Evolutionary conservation across 1,139 yeast genomes (phyloP).

Genomic region (Geotrichum restrictum): DNA sequence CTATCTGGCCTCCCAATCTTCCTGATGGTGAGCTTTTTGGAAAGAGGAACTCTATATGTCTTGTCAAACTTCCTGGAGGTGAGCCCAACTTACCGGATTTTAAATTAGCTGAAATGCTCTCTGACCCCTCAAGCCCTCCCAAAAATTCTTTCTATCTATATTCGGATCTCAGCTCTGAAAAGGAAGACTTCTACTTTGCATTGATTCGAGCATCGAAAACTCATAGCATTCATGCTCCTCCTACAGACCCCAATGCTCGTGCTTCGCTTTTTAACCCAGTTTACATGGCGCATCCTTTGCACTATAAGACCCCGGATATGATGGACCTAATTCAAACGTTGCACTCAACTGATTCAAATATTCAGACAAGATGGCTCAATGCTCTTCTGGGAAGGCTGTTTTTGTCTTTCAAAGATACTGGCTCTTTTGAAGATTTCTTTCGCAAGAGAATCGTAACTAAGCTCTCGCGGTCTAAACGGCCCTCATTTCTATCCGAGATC

Average conservation of each 20-base stretch:
- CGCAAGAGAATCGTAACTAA: slow-evolving; percentile 62
- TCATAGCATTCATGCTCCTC: slow-evolving; percentile 15
- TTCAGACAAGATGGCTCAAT: slow-evolving; percentile 85
- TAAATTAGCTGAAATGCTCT: slow-evolving; percentile 22
- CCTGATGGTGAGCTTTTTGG: slow-evolving; percentile 76
- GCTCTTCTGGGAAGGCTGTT: slow-evolving; percentile 81
- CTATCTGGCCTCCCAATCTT: slow-evolving; percentile 77
- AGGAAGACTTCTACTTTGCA: slow-evolving; percentile 91
- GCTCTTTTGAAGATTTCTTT: slow-evolving; percentile 55
- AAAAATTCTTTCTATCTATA: slow-evolving; percentile 67
- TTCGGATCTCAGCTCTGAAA: slow-evolving; percentile 70
- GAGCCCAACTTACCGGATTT: slow-evolving; percentile 13
- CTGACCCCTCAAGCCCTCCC: slow-evolving; percentile 40
- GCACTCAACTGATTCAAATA: slow-evolving; percentile 77
- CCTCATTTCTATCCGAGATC: slow-evolving; percentile 82
- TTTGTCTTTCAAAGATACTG: slow-evolving; percentile 69
- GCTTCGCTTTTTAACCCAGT: slow-evolving; percentile 41
- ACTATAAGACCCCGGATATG: slow-evolving; percentile 67
- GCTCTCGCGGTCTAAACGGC: slow-evolving; percentile 72
- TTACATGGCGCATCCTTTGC: slow-evolving; percentile 66
- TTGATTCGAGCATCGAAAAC: slow-evolving; percentile 68
- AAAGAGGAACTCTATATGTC: slow-evolving; percentile 71
- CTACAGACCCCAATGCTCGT: slow-evolving; percentile 10
- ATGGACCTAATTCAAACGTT: slow-evolving; percentile 68
- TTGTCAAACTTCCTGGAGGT: slow-evolving; percentile 36